Conservation (phyloP, 345 rosid genomes). For the Cardamine resedifolia region DNA sequence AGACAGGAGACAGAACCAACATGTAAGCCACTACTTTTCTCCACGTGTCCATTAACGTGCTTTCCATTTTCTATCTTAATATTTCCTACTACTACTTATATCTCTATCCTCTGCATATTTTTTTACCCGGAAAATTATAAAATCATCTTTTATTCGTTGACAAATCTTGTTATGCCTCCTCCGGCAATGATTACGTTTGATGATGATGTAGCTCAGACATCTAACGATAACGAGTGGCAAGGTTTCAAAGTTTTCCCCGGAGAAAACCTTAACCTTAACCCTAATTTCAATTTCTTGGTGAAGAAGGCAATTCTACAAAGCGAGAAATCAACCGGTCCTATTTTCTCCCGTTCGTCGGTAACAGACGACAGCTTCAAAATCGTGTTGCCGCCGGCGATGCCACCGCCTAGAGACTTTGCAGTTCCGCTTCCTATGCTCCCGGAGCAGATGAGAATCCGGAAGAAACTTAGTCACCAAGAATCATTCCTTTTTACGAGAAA, state of each 20-base stretch:
- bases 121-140: no score
- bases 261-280: slow-evolving; percentile 26
- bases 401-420: slow-evolving; percentile 34
- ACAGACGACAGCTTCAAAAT: slow-evolving; percentile 47
- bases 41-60: slow-evolving; percentile 29
- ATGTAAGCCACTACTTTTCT: slow-evolving; percentile 37
- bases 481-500: slow-evolving; percentile 3
- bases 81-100: slow-evolving; percentile 20
- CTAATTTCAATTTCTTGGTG: slow-evolving; percentile 26
- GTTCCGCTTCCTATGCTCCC: slow-evolving; percentile 41
- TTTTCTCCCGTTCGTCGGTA: slow-evolving; percentile 17
- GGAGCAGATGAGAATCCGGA: slow-evolving; percentile 40
- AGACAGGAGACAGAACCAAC: slow-evolving; percentile 22
- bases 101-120: slow-evolving; percentile 20
- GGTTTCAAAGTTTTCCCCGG: slow-evolving; percentile 29
- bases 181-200: slow-evolving; percentile 32
- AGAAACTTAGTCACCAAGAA: slow-evolving; percentile 43
- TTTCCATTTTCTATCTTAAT: slow-evolving; percentile 27
- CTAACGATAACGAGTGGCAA: slow-evolving; percentile 29
- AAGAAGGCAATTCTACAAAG: slow-evolving; percentile 21
- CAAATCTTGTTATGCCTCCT: slow-evolving; percentile 26
- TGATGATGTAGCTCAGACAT: neutral
- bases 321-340: slow-evolving; percentile 16
- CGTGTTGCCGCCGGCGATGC: slow-evolving; percentile 44
- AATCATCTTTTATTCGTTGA: neutral